A percentile compares a stretch with the other conserved stretches of the same genome.
phyloP scores from a whole-genome alignment of 208 protist genomes.

The Trichomonas vaginalis region DNA sequence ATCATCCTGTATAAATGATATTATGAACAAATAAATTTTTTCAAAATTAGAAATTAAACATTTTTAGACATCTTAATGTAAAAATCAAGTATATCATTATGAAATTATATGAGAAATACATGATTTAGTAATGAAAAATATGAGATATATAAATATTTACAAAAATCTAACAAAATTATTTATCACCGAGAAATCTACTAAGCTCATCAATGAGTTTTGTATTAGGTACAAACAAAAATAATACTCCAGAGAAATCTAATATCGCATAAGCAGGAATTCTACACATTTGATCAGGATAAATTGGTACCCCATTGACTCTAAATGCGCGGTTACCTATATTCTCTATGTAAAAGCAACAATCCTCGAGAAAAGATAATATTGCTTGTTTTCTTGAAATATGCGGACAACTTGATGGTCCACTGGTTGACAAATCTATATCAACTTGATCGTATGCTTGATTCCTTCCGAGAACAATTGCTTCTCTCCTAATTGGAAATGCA shows the following conservation, averaged over 20 bases:
- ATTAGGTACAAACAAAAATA: neutral
- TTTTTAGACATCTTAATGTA: too few relatives aligned
- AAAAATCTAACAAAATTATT: neutral
- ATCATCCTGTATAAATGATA: too few relatives aligned
- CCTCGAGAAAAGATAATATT: slow-evolving; percentile 4
- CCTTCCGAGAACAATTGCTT: neutral
- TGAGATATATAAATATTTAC: neutral
- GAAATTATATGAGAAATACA: neutral
- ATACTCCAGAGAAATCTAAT: neutral
- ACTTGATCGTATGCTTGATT: neutral
- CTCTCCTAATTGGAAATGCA: neutral
- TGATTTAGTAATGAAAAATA: neutral
- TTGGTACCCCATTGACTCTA: neutral
- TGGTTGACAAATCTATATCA: neutral
- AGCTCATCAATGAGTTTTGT: neutral
- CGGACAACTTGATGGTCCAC: neutral
- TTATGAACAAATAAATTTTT: too few relatives aligned
- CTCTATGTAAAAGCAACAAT: neutral
- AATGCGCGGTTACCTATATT: neutral
- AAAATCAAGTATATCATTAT: neutral
- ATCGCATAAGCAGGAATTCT: neutral
- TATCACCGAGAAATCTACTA: neutral
- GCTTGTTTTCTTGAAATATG: slow-evolving; percentile 8
- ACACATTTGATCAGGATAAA: neutral
- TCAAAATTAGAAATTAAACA: too few relatives aligned